A percentile compares a stretch with the other conserved stretches of the same genome.
Evolutionary conservation across 257 asterid genomes (phyloP).

Genomic region (Voacanga thouarsii): DNA sequence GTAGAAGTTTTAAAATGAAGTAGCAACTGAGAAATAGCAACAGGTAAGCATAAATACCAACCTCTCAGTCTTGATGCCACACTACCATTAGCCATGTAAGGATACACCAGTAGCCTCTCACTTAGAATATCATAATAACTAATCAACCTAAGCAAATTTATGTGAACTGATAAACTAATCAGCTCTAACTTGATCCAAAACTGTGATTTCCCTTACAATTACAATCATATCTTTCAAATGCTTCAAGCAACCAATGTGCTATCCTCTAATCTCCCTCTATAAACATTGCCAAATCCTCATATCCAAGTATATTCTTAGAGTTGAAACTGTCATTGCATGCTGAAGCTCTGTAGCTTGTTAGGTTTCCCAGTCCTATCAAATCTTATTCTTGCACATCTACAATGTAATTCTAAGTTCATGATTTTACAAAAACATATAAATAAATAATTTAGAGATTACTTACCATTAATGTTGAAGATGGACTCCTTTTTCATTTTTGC

Average conservation of each 20-base stretch:
- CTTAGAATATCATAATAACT: slow-evolving; percentile 72
- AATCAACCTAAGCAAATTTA: slow-evolving; percentile 70
- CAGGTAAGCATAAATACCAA: slow-evolving; percentile 11
- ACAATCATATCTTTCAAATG: slow-evolving; percentile 77
- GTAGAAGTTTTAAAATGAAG: slow-evolving; percentile 2
- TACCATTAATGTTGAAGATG: slow-evolving; percentile 58
- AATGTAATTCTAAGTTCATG: slow-evolving; percentile 10
- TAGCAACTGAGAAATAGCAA: background rate
- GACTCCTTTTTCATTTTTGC: slow-evolving; percentile 50
- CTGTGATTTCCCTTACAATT: slow-evolving; percentile 77
- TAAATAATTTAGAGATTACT: background rate
- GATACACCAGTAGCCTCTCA: slow-evolving; percentile 89
- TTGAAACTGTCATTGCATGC: slow-evolving; percentile 78
- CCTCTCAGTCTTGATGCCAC: slow-evolving; percentile 89
- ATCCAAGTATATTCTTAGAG: slow-evolving; percentile 80
- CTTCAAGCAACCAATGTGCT: slow-evolving; percentile 70
- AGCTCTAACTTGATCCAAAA: slow-evolving; percentile 79
- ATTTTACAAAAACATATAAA: background rate
- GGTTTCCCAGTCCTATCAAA: slow-evolving; percentile 63
- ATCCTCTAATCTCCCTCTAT: slow-evolving; percentile 61
- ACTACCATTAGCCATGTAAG: slow-evolving; percentile 93
- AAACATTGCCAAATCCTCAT: slow-evolving; percentile 96
- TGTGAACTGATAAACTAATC: slow-evolving; percentile 87
- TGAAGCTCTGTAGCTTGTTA: slow-evolving; percentile 81
- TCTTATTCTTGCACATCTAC: slow-evolving; percentile 78